Percentiles rank a stretch among this genome's conserved stretches.
phyloP scores from a whole-genome alignment of 441 rosid species.

The Syzygium malaccense region DNA sequence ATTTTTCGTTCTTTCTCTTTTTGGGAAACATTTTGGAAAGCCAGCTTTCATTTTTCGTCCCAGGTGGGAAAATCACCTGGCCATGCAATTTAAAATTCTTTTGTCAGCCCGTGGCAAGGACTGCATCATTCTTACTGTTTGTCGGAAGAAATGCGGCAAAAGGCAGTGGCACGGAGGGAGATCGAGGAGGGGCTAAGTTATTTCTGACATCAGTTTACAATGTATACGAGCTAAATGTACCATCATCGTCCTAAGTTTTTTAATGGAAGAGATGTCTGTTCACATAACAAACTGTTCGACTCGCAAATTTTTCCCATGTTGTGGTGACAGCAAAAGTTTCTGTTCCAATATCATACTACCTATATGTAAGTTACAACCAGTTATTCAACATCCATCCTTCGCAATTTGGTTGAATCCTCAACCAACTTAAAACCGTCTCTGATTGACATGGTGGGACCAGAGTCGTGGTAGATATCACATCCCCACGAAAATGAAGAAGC shows the following conservation, averaged over 20 bases:
- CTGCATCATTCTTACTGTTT: background rate
- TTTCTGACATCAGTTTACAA: conserved; percentile 9
- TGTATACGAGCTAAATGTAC: background rate
- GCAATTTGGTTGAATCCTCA: background rate
- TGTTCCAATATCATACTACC: background rate
- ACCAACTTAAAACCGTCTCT: background rate
- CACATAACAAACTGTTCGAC: background rate
- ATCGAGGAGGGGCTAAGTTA: background rate
- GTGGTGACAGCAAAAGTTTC: background rate
- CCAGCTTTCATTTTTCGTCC: conserved; percentile 19
- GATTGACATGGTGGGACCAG: background rate
- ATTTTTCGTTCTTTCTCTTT: conserved; percentile 1
- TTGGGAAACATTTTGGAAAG: conserved; percentile 1
- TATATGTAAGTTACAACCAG: background rate
- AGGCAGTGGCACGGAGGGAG: background rate
- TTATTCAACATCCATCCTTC: background rate
- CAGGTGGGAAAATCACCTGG: conserved; percentile 62
- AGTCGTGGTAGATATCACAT: background rate
- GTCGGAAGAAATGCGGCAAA: background rate
- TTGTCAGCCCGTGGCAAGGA: conserved; percentile 25
- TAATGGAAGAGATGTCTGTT: background rate
- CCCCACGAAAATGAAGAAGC: background rate
- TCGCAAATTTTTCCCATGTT: background rate
- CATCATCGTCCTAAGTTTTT: background rate
- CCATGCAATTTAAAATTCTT: conserved; percentile 28